Evolutionary conservation across 2,329 filamentous ascomycete genomes (phyloP), one percentile per base, ranked within the genome.

Genomic region (Chaetomium sp.): DNA sequence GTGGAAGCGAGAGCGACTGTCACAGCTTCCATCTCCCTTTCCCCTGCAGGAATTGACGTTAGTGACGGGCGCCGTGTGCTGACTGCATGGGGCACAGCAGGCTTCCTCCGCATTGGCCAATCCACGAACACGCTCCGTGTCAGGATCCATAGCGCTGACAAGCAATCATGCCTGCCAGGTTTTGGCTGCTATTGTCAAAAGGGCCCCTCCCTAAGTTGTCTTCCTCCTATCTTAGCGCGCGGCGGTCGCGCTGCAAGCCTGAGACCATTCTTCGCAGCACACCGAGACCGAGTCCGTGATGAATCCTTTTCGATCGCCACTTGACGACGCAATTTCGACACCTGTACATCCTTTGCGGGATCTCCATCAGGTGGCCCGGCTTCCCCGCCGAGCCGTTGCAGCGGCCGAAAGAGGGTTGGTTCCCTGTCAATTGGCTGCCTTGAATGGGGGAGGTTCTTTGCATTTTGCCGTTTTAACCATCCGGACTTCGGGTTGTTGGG

Each of bases 401-500:
- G 38, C 21, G 38, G 13, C 38, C 31, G 25, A 45, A 49, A 56
- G 29, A 19, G 33, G 29, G 25, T 21, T 12, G 29, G 25, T 21
- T 12, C 6, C 35, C 21, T n/a, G 51, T 59, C 35, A 42, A 65
- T 67, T 67, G 63, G 68, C 53, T 47, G 56, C 45, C 42, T 19
- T 16, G 51, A 12, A 38, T 42, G n/a, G 5, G 47, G 4, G 10
- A 54, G 21, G 16, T 33, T 60, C 23, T 53, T 60, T 31, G 64
- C 66, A 65, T 67, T 67, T 65, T 65, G 29, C 62, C 63, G 42
- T 51, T 67, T 68, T 67, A 51, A n/a, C 64, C 65, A 65, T 57
- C 68, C 68, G 64, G 66, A 31, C 57, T 49, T 66, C 60, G 33
- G 45, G 31, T 57, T 51, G 31, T 57, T 51, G 57, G 42, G 42